A percentile compares a stretch with the other conserved stretches of the same genome.
Evolutionary conservation across 2,329 filamentous ascomycete genomes (phyloP).

Genomic region (Diaporthe vexans): DNA sequence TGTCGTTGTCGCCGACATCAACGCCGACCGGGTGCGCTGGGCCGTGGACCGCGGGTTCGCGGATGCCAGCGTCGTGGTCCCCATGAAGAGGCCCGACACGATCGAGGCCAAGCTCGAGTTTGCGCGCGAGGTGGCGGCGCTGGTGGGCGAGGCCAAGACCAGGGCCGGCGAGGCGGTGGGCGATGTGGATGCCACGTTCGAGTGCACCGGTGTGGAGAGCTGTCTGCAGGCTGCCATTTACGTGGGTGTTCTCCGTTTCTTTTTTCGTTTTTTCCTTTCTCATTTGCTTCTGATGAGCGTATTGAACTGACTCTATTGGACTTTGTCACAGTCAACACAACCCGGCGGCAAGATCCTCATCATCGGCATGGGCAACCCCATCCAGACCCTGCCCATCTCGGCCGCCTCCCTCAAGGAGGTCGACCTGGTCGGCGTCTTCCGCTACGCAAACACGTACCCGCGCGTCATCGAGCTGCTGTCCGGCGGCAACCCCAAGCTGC

Average conservation of each 20-base stretch:
- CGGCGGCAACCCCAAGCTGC: conserved; percentile 65
- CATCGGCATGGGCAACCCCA: conserved; percentile 80
- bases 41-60: conserved; percentile 69
- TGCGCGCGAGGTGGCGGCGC: conserved; percentile 63
- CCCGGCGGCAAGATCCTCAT: conserved; percentile 79
- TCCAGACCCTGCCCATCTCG: conserved; percentile 78
- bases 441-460: conserved; percentile 82
- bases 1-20: conserved; percentile 69
- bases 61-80: conserved; percentile 65
- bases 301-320: background rate
- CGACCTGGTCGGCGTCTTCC: conserved; percentile 79
- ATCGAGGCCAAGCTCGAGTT: conserved; percentile 67
- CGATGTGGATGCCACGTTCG: conserved; percentile 78
- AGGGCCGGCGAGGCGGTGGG: conserved; percentile 62
- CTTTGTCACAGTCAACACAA: conserved; percentile 62
- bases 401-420: conserved; percentile 78
- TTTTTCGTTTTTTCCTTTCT: too few species aligned
- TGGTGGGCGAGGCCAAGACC: conserved; percentile 52
- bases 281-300: too few species aligned
- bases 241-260: conserved; percentile 60
- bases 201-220: conserved; percentile 84
- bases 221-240: conserved; percentile 84
- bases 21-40: conserved; percentile 69
- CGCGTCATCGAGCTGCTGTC: conserved; percentile 65
- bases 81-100: conserved; percentile 61